Base-by-base conservation (phyloP, 176 grass and related monocot species). In the Guadua angustifolia region DNA sequence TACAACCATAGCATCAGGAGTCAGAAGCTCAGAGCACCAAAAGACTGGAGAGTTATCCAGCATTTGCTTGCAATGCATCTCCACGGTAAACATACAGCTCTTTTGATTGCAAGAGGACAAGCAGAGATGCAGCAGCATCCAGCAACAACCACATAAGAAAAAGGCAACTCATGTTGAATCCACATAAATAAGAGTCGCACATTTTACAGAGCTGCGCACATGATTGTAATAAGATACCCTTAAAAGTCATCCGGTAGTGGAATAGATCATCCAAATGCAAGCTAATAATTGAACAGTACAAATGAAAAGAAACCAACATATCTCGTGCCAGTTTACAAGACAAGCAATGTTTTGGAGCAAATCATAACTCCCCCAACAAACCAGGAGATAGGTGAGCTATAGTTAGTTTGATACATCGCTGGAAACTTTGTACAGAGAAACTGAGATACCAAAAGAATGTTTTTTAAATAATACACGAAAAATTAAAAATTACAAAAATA, bases 361-460 rank as follows among this genome's bases (percentile, higher is more conserved):
- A 69, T 66, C 2, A 18, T 3, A 47, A 66, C 56, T 40, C 40
- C 62, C 38, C 39, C n/a, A 52, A 22, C 47, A 42, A 68, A 44
- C 15, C 44, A 39, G 32, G 1, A 18, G 9, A 71, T 8, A 44
- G 16, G 15, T 16, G 57, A 66, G 57, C 9, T 32, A 39, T 29
- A 68, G 2, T 47, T 25, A 17, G 22, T 45, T 71, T 38, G 38
- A 70, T 21, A 82, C 39, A 83, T 78, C 43, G 43, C 53, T 81
- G 63, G 16, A 85, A 62, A 64, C 25, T 68, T 50, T 79, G 32
- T 52, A 79, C 79, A 79, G 5, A 32, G 22, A 82, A 86, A 82
- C 38, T 33, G 78, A 29, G 73, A 47, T 22, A 47, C 24, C 2
- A 46, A 73, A 68, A 29, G 29, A 29, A 29, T 29, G 0, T 29